These are phyloP conservation scores for Vitis cinerea DNA, from an alignment of 164 flowering plant species.

Conservation along the genomic window DNA sequence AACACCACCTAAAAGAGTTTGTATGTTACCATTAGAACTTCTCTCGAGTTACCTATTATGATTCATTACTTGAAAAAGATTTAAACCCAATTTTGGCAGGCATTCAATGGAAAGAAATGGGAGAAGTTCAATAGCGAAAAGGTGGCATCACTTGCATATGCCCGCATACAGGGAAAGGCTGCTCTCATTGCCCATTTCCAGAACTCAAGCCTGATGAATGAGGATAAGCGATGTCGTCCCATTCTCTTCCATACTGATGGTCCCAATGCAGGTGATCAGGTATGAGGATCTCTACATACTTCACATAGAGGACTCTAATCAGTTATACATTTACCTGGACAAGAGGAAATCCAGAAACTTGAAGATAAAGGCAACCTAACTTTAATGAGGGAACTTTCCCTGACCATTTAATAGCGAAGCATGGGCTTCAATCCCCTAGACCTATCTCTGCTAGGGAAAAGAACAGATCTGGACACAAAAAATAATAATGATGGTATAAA, in stretches of 20 bases:
- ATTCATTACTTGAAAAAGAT: background rate
- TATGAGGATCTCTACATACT: constrained; percentile 9
- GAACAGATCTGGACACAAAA: too few relatives aligned
- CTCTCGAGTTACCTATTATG: background rate
- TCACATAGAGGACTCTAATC: too few relatives aligned
- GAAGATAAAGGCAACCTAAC: too few relatives aligned
- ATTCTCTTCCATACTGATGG: constrained; percentile 63
- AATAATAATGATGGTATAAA: too few relatives aligned
- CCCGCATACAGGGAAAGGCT: constrained; percentile 62
- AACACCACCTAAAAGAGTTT: too few relatives aligned
- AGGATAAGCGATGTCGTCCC: constrained; percentile 66
- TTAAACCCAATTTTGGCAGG: constrained; percentile 23
- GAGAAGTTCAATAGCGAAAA: constrained; percentile 67
- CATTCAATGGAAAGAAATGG: constrained; percentile 65
- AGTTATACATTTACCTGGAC: too few relatives aligned
- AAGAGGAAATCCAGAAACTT: too few relatives aligned
- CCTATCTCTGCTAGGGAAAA: too few relatives aligned
- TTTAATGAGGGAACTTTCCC: background rate
- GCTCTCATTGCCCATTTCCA: constrained; percentile 69
- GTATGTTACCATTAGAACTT: too few relatives aligned
- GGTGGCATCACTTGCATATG: constrained; percentile 65
- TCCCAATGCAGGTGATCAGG: constrained; percentile 68
- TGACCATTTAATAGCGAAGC: background rate
- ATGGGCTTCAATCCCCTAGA: too few relatives aligned
- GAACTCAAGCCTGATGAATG: constrained; percentile 69